Base-by-base conservation (phyloP, 139 green algal genomes). In the Ettlia oleoabundans region DNA sequence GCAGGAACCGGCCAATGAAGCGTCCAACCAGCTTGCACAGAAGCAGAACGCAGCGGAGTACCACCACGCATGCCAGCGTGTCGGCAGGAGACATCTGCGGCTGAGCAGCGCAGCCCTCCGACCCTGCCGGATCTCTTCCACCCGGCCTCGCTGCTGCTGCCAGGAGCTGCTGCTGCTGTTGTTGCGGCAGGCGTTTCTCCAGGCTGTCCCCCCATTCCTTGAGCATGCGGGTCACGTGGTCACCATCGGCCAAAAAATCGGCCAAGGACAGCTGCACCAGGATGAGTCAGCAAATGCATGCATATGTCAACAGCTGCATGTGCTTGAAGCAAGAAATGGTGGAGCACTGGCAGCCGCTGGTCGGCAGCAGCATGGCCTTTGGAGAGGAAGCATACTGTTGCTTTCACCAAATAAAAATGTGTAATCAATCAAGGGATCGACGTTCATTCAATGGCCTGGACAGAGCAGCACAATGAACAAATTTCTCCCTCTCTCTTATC, bases 181-280 rank as follows among this genome's bases (percentile, higher is more conserved):
- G 47, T 2, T 40, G 51, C 18, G 58, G 67, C 66, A 86, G 75
- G 32, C 51, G 69, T 18, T 26, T 40, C 28, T 92, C 83, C 82
- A 92, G 72, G 3, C 24, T 24, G 72, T 93, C 89, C 1, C 87
- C 87, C 61, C 86, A 88, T n/a, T 84, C 69, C 65, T 93, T 93
- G 22, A 93, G 83, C 43, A 86, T 90, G 37, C 85, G 72, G 9
- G 87, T 92, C 5, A 90, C 82, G 68, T 89, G 82, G 79, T 93
- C 89, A 0, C 83, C 72, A 24, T 88, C 88, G 71, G 85, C 82
- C 22, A 90, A 73, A 35, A 87, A 81, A 15, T 86, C 70, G 4
- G 83, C 80, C 32, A 88, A 71, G 0, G 69, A 61, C 30, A 80
- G 51, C 73, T 80, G 73, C 53, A 6, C 32, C 13, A 6, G 33